Evolutionary conservation across 768 basidiomycete species (phyloP), one percentile per base, ranked within the genome.

Genomic region (Polyporus arcularius): DNA sequence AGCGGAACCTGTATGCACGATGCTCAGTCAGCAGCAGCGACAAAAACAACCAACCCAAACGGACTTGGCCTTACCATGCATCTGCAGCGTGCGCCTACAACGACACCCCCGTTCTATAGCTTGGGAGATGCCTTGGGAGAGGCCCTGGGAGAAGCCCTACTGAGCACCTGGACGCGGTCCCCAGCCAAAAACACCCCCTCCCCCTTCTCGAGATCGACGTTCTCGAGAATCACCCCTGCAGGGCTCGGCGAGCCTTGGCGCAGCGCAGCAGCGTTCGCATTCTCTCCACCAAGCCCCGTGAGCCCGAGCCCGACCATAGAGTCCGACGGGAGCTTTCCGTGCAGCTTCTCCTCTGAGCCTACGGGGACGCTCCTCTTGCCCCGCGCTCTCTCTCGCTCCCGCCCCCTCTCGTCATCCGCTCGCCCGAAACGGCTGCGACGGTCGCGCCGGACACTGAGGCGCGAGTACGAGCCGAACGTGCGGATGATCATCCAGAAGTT

Each of bases 401-500:
- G 32, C 45, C 62, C 62, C 16, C 56, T 55, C 42, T 53, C 60
- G 10, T 43, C 53, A 11, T 58, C 55, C n/a, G 52, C 8, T 35
- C 57, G 60, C 53, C 32, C 55, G 39, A 55, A 58, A 18, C 47
- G 56, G 28, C 49, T 63, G 52, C 54, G 45, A 39, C 45, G 39
- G 35, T 64, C 60, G 42, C 48, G 51, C 41, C 62, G 51, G 16
- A 60, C 53, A 32, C 51, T 18, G 60, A 64, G 66, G 26, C 55
- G 63, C 58, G 56, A 85, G 58, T 90, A 92, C 38, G 76, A 79
- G 69, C 78, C 78, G 68, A 92, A 74, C 0, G 89, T 88, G 58
- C 74, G 75, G 38, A 91, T 76, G 47, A 90, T 88, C 58, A 89
- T 72, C 8, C 61, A 67, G 50, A 90, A 81, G 60, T 90, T 87